These are phyloP conservation scores for Amorphotheca resinae DNA, from an alignment of 495 filamentous ascomycete species.

Conservation along the genomic window DNA sequence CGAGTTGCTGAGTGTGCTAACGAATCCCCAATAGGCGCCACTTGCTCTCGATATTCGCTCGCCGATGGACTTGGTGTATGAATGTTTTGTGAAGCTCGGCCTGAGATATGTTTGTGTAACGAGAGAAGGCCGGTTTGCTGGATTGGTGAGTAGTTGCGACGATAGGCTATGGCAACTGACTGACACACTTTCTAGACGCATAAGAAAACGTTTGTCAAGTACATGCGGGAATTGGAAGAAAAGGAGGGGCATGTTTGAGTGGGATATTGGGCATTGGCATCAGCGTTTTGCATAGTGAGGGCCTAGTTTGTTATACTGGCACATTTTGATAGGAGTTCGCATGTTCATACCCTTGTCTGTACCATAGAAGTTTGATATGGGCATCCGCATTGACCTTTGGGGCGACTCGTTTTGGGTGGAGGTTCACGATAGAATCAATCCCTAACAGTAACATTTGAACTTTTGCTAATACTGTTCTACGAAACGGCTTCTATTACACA, in stretches of 20 bases:
- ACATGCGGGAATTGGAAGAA: constrained; percentile 69
- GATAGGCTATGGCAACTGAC: no score
- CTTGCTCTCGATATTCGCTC: constrained; percentile 78
- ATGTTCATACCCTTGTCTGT: no score
- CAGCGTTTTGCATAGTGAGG: constrained; percentile 2
- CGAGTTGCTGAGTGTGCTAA: neutral
- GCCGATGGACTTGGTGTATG: constrained; percentile 91
- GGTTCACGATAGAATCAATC: no score
- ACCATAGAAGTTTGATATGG: no score
- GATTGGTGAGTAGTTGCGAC: constrained; percentile 52
- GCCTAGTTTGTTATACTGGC: neutral
- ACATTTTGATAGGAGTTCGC: no score
- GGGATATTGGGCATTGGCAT: constrained; percentile 1
- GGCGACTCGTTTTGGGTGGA: no score
- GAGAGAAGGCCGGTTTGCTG: constrained; percentile 70
- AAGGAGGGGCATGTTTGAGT: constrained; percentile 27
- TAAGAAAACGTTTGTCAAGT: constrained; percentile 95
- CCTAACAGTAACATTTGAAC: no score
- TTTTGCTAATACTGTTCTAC: no score
- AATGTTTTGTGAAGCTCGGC: constrained; percentile 92
- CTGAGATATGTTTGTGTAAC: constrained; percentile 87
- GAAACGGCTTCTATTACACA: no score
- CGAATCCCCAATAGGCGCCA: constrained; percentile 39
- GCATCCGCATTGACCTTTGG: no score
- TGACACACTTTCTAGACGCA: constrained; percentile 43